Evolutionary conservation across 768 basidiomycete species (phyloP).

Genomic region (Amanita jacksonii): DNA sequence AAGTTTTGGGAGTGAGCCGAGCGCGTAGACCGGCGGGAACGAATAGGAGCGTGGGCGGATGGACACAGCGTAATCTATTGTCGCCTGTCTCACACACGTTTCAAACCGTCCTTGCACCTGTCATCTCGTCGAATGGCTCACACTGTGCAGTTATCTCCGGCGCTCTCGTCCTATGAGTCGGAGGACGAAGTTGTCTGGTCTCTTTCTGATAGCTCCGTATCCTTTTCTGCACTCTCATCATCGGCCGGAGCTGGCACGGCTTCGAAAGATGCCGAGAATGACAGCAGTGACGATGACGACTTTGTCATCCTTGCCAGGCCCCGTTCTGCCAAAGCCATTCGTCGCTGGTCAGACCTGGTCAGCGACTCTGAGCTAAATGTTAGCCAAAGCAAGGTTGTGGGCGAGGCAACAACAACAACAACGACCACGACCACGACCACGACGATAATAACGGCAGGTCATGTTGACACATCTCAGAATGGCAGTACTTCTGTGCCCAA

Average conservation of each 20-base stretch:
- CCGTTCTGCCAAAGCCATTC: conserved; percentile 14
- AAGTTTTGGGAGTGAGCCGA: too few relatives aligned
- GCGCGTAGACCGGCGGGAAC: conserved; percentile 60
- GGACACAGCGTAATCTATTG: conserved; percentile 63
- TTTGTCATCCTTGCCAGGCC: conserved; percentile 37
- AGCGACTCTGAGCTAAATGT: conserved; percentile 7
- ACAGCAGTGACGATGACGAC: conserved; percentile 33
- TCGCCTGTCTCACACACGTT: conserved; percentile 19
- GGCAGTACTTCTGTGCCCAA: too few relatives aligned
- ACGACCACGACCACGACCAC: not conserved
- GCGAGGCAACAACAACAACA: not conserved
- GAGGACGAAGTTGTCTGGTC: conserved; percentile 53
- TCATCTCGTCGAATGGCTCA: not conserved
- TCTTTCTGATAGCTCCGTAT: conserved; percentile 25
- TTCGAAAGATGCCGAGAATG: conserved; percentile 14
- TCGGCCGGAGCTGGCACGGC: too few relatives aligned
- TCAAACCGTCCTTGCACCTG: not conserved
- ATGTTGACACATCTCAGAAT: too few relatives aligned
- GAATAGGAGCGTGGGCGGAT: conserved; percentile 57
- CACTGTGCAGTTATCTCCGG: conserved; percentile 4
- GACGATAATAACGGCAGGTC: too few relatives aligned
- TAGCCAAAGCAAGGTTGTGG: too few relatives aligned
- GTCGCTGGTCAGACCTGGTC: conserved; percentile 9
- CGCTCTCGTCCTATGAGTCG: conserved; percentile 22
- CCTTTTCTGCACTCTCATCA: conserved; percentile 17